Conservation (phyloP, 768 basidiomycete genomes). For the Lentinus tigrinus region DNA sequence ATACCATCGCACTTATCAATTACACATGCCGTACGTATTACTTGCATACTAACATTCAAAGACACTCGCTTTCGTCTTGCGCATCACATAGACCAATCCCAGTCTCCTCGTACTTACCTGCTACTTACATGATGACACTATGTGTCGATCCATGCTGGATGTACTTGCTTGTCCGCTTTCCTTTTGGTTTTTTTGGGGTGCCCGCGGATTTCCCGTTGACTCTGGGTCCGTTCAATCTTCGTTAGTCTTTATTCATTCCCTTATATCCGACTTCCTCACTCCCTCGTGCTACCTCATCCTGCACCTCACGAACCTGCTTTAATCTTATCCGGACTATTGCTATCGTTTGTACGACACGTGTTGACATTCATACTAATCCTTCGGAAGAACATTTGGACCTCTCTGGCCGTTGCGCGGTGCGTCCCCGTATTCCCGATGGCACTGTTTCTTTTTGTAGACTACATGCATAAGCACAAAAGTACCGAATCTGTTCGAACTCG, state of each 20-base stretch:
- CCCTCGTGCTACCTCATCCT: neutral
- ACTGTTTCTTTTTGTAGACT: too few species aligned
- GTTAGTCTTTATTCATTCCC: neutral
- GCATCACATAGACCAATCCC: neutral
- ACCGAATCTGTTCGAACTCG: too few species aligned
- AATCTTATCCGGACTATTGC: conserved; percentile 21
- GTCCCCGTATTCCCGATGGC: too few species aligned
- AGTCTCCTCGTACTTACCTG: neutral
- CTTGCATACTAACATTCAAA: neutral
- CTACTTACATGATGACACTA: too few species aligned
- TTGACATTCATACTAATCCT: neutral
- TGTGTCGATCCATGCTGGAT: neutral
- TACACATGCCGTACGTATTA: neutral
- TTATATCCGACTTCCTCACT: neutral
- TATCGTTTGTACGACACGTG: conserved; percentile 11
- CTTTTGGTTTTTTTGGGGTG: conserved; percentile 4
- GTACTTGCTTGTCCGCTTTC: neutral
- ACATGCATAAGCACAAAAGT: too few species aligned
- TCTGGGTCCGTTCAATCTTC: neutral
- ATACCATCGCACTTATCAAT: conserved; percentile 6
- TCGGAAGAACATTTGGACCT: neutral
- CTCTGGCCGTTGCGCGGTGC: too few species aligned
- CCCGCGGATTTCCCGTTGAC: neutral
- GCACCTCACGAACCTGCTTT: neutral
- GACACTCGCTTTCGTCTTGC: neutral